These are phyloP conservation scores for Pilatotrama ljubarskyi DNA, from an alignment of 768 basidiomycete species.

Conservation along the genomic window DNA sequence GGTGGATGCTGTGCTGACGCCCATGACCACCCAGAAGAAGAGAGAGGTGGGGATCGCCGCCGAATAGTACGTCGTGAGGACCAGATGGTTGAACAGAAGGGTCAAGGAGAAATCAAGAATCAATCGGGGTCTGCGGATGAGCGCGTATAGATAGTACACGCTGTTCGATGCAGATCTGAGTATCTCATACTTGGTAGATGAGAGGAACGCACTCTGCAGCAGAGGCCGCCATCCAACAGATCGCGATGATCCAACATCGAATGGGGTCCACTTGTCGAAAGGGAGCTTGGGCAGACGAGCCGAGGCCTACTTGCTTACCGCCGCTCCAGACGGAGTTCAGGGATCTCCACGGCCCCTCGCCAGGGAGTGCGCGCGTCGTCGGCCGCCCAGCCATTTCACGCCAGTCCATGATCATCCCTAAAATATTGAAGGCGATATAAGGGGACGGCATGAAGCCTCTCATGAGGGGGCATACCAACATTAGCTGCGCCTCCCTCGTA, in stretches of 20 bases:
- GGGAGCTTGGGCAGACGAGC: conserved; percentile 47
- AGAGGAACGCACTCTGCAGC: conserved; percentile 72
- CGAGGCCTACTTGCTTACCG: conserved; percentile 70
- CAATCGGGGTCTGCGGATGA: conserved; percentile 89
- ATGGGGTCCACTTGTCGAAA: conserved; percentile 73
- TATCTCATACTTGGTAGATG: conserved; percentile 1
- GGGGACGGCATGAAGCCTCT: not conserved
- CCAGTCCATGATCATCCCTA: conserved; percentile 97
- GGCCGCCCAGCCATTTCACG: conserved; percentile 87
- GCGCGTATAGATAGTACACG: conserved; percentile 80
- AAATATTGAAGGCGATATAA: not conserved
- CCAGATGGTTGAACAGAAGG: conserved; percentile 86
- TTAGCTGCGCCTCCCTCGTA: conserved; percentile 82
- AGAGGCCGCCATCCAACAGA: conserved; percentile 83
- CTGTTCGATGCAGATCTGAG: conserved; percentile 41
- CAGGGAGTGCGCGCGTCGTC: conserved; percentile 67
- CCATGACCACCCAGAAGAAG: conserved; percentile 89
- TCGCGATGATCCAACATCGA: conserved; percentile 89
- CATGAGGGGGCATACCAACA: conserved; percentile 51
- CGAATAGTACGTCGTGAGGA: conserved; percentile 92
- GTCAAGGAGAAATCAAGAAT: conserved; percentile 95
- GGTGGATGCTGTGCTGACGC: conserved; percentile 67
- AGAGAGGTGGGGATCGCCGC: conserved; percentile 80
- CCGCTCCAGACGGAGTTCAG: conserved; percentile 80
- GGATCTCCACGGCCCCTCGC: conserved; percentile 63